Evolutionary conservation across 148 eudicot genomes (phyloP), one percentile per base, ranked within the genome.

Genomic region (Pouteria glomerata): DNA sequence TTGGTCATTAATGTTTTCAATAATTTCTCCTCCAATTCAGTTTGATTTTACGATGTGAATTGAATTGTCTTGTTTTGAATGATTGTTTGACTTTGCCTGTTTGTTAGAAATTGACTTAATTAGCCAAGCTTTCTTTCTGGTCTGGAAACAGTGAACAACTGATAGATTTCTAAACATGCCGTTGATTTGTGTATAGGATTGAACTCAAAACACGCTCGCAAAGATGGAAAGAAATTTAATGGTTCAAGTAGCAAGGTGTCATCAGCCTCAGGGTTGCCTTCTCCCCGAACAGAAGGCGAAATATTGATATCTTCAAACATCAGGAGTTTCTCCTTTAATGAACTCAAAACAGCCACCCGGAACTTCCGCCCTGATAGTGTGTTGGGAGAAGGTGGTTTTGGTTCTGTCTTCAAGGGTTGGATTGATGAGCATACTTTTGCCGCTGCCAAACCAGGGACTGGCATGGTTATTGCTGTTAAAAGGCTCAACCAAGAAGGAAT

Each of bases 341-440:
- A 87, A 48, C 87, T 92, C 11, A 79, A 56, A 52, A 73, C 58
- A 24, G 88, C 96, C 47, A 92, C 97, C 16, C 76, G 91, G 65
- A 86, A 88, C 70, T 92, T 92, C 68, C 85, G 96, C 2, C 96
- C 98, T 8, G 96, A 90, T 81, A 93, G 93, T 70, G 79, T 90
- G 74, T 72, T 93, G n/a, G n/a, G n/a, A n/a, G n/a, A n/a, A n/a
- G n/a, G n/a, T n/a, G n/a, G n/a, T n/a, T n/a, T n/a, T n/a, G n/a
- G n/a, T n/a, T n/a, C n/a, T n/a, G n/a, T n/a, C n/a, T n/a, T n/a
- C n/a, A n/a, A n/a, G n/a, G n/a, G n/a, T n/a, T n/a, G n/a, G n/a
- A n/a, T n/a, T n/a, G n/a, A n/a, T n/a, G n/a, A n/a, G n/a, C n/a
- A n/a, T 16, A 78, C 98, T 4, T 76, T 83, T 53, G 74, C 81